Conservation (phyloP, 192 early-diverging fungal genomes). For the Spizellomyces sp. region DNA sequence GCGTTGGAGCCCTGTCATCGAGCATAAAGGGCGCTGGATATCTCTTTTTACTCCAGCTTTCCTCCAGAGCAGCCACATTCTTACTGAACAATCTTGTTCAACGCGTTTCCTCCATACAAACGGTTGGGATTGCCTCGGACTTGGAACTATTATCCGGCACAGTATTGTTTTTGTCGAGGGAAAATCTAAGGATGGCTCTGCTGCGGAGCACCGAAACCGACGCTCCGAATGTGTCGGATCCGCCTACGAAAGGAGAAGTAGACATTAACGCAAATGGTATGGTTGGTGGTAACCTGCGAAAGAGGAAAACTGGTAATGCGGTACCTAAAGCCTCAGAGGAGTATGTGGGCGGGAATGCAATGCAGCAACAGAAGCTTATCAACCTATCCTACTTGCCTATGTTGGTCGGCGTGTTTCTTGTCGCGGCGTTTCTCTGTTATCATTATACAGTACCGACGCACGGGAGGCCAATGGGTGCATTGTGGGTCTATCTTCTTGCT, state of each 20-base stretch:
- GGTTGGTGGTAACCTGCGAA: background rate
- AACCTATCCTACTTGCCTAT: slow-evolving; percentile 78
- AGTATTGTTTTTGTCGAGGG: slow-evolving; percentile 86
- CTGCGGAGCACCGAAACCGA: slow-evolving; percentile 25
- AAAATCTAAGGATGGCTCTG: slow-evolving; percentile 51
- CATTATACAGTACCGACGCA: slow-evolving; percentile 18
- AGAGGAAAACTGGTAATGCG: background rate
- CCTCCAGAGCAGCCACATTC: slow-evolving; percentile 66
- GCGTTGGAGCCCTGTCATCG: no score
- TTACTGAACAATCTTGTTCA: slow-evolving; percentile 76
- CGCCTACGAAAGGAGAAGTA: background rate
- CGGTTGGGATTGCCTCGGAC: slow-evolving; percentile 81
- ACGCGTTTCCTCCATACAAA: slow-evolving; percentile 67
- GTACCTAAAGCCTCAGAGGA: slow-evolving; percentile 5
- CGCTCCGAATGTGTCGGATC: background rate
- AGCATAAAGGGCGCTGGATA: slow-evolving; percentile 34
- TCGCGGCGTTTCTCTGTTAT: slow-evolving; percentile 50
- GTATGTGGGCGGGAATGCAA: background rate
- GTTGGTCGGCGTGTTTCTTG: slow-evolving; percentile 61
- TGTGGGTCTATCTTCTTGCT: slow-evolving; percentile 69
- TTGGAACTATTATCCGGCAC: slow-evolving; percentile 88
- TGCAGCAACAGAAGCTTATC: slow-evolving; percentile 56
- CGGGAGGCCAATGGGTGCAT: background rate
- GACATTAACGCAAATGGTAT: background rate
- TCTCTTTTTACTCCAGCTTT: slow-evolving; percentile 40